Base-by-base conservation (phyloP, 306 rosid genomes). In the Hippophae rhamnoides region DNA sequence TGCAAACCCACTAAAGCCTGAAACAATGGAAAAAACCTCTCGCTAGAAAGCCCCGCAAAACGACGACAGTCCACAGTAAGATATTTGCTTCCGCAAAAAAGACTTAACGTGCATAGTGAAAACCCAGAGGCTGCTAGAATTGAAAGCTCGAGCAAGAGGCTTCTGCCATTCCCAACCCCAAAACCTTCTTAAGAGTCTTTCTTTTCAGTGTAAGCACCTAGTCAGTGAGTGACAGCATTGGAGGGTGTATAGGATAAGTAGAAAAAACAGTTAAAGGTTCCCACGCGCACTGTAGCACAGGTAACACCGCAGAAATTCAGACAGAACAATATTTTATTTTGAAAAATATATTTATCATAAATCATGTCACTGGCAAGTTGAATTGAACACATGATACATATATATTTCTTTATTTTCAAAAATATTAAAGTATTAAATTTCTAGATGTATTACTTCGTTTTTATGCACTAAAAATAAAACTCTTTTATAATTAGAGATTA, bases 231-330 rank as follows among this genome's bases (percentile, higher is more conserved):
- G 70, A 68, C 11, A 47, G 69, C 64, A 70, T 45, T 52, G 58
- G 26, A 40, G 44, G 47, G 72, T 25, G 79, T 43, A 45, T 7
- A 26, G 71, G 74, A 58, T 73, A 18, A 57, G 67, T 49, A 8
- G n/a, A 61, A 57, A 58, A 79, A 74, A 66, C 40, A 74, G 49
- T n/a, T 61, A 27, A 10, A 18, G 23, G 44, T 31, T 47, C 43
- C 76, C 74, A 65, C 68, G 82, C 81, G 72, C 80, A 72, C 45
- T 8, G 31, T 14, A 61, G 57, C 42, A 49, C 6, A 41, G 70
- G 83, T 80, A 49, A 47, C 31, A 10, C 5, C 38, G 38, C 38
- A 18, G 23, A 18, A 18, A 18, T 18, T 18, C 23, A 18, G 23
- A 18, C 23, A 18, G 1, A 18, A 18, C 23, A 18, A 18, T 18